Evolutionary conservation across 1,284 basidiomycete genomes (phyloP), one percentile per base, ranked within the genome.

Genomic region (Neonothopanus nambi): DNA sequence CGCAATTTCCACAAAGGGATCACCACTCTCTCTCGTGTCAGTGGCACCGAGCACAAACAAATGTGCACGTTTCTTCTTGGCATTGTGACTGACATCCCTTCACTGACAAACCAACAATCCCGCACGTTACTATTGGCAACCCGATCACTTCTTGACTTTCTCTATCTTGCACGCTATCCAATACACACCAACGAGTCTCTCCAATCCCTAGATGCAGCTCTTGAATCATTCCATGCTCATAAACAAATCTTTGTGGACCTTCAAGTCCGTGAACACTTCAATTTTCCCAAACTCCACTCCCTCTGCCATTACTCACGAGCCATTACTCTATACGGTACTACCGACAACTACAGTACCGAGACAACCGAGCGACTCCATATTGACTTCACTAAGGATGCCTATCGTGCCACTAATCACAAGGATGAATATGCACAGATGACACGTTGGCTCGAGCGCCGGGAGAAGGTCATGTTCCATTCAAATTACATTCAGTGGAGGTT

Each of bases 271-370:
- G 37, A 59, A 2, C 43, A 67, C 28, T 70, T 73, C 60, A 65
- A 70, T 47, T 66, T 73, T 20, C 68, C 66, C 1, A 73, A 73
- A 48, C 38, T 71, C 5, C 68, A 70, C 43, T 55, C 61, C 3
- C 55, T 70, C 1, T 11, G 45, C 1, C 65, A 68, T 37, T 69
- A 69, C 41, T 45, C 57, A 5, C 20, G 51, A 0, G 52, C 54
- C 13, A 69, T 70, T 28, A 38, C 23, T 12, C 39, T 54, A 0
- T 59, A 61, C 17, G 50, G 41, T 5, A 37, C 42, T 17, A 5
- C 35, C 12, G 42, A 38, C 18, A 51, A 51, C 20, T 44, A 24
- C 30, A 51, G 44, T 15, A 37, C 46, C 13, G 35, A 48, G 13
- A 20, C 11, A 7, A 23, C 46, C 11, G 35, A 48, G 20, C 18